phyloP scores from a whole-genome alignment of 768 basidiomycete species.

The Hydnomerulius pinastri region DNA sequence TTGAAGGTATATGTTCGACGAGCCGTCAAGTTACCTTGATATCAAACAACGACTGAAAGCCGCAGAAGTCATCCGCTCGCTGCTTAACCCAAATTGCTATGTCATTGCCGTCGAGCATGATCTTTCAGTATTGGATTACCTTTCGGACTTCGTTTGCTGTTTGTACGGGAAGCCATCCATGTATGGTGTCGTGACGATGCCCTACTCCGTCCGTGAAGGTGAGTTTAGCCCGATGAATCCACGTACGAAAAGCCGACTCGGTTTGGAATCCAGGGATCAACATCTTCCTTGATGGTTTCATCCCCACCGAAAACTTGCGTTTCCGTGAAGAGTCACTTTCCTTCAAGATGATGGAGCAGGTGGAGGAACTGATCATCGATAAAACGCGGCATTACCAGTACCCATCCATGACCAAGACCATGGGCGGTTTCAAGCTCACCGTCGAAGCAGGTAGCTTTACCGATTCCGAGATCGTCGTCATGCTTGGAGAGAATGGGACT shows the following conservation, averaged over 20 bases:
- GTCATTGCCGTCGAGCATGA: constrained; percentile 99
- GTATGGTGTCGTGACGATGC: constrained; percentile 99
- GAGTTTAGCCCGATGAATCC: constrained; percentile 13
- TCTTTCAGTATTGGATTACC: constrained; percentile 95
- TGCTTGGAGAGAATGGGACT: constrained; percentile 99
- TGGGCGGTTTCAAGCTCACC: constrained; percentile 93
- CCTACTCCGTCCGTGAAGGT: constrained; percentile 97
- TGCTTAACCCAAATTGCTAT: constrained; percentile 83
- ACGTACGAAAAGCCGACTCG: constrained; percentile 2
- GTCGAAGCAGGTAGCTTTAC: constrained; percentile 90
- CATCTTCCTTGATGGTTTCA: constrained; percentile 98
- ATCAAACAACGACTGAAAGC: constrained; percentile 94
- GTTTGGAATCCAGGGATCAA: constrained; percentile 76
- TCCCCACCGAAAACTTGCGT: constrained; percentile 97
- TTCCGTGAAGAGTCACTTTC: constrained; percentile 95
- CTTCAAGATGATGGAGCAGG: constrained; percentile 97
- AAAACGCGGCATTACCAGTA: constrained; percentile 91
- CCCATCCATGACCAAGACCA: constrained; percentile 95
- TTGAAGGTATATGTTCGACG: constrained; percentile 95
- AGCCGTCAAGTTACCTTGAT: constrained; percentile 98
- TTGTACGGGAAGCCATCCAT: constrained; percentile 96
- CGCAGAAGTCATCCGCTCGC: constrained; percentile 89
- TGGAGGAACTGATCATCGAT: constrained; percentile 84
- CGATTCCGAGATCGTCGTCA: constrained; percentile 99
- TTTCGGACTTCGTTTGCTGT: constrained; percentile 98